Base-by-base conservation (phyloP, 1,139 yeast species). In the Candida sp. region DNA sequence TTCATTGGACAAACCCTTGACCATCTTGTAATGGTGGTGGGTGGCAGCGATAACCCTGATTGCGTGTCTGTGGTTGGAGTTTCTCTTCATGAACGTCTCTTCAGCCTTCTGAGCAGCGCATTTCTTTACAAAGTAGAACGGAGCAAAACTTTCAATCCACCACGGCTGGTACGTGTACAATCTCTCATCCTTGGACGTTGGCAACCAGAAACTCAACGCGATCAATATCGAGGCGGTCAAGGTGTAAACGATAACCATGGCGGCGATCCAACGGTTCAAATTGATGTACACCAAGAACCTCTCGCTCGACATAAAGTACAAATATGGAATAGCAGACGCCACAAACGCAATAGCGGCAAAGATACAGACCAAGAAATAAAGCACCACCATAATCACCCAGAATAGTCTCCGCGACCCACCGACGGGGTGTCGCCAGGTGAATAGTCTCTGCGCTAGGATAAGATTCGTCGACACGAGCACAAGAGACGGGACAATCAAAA, bases 221-320 rank as follows among this genome's bases (percentile, higher is more conserved):
- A 87, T 73, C 62, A 88, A 74, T 8, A 63, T 47, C 43, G 81
- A 62, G 2, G 92, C 83, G 1, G 84, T 67, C 38, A 81, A 65
- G 0, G 90, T 79, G 63, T 86, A 88, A 32, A 85, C 60, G 11
- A 81, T 64, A 59, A 84, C 78, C 52, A 85, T 66, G 26, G 87
- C 60, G 0, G 85, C 72, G 4, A 90, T 81, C 37, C 43, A 51
- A 23, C 41, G 44, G 33, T 46, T 46, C 41, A 49, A 43, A 11
- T 48, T 38, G n/a, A 45, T 39, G 27, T 44, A 51, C 6, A 49
- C 7, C 8, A 34, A 9, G 22, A 45, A 51, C 25, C 42, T 27
- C 25, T 44, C 17, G 3, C 45, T 48, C 41, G 72, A 62, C 37
- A 75, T 56, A 47, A 63, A 69, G 54, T 70, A 52, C 37, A 69